Conservation (phyloP, 495 filamentous ascomycete species). For the Neurospora sp. region DNA sequence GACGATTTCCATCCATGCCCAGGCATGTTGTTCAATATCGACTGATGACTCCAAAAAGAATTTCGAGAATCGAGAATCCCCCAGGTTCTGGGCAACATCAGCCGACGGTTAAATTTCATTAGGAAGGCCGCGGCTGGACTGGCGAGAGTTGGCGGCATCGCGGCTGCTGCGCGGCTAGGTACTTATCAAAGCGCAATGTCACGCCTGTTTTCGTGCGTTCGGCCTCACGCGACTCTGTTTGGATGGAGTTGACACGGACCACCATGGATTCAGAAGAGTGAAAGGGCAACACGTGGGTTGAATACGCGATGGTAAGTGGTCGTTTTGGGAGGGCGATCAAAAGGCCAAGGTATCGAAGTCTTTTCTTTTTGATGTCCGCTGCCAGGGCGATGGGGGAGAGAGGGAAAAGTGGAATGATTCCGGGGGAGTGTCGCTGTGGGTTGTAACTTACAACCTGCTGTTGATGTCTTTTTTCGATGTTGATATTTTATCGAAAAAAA, state of each 20-base stretch:
- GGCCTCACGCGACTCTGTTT: not conserved
- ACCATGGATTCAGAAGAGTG: not conserved
- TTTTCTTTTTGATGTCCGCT: not conserved
- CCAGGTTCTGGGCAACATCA: not conserved
- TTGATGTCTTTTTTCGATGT: not conserved
- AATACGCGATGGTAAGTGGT: not conserved
- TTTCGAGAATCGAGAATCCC: not conserved
- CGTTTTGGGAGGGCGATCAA: not conserved
- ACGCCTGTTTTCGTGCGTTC: not conserved
- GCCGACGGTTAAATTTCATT: not conserved
- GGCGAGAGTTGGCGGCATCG: not conserved
- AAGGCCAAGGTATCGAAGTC: not conserved
- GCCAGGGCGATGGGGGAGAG: not conserved
- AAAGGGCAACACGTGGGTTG: not conserved
- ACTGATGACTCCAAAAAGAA: not conserved
- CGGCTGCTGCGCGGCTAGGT: not conserved
- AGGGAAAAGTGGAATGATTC: not conserved
- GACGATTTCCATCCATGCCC: not conserved
- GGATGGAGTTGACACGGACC: not conserved
- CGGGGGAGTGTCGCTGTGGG: not conserved
- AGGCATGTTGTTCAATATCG: not conserved
- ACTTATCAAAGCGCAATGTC: not conserved
- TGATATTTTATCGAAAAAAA: not conserved
- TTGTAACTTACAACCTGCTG: not conserved
- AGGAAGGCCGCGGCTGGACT: not conserved